Evolutionary conservation across 345 rosid species (phyloP), one percentile per base, ranked within the genome.

Genomic region (Tarenaya hassleriana): DNA sequence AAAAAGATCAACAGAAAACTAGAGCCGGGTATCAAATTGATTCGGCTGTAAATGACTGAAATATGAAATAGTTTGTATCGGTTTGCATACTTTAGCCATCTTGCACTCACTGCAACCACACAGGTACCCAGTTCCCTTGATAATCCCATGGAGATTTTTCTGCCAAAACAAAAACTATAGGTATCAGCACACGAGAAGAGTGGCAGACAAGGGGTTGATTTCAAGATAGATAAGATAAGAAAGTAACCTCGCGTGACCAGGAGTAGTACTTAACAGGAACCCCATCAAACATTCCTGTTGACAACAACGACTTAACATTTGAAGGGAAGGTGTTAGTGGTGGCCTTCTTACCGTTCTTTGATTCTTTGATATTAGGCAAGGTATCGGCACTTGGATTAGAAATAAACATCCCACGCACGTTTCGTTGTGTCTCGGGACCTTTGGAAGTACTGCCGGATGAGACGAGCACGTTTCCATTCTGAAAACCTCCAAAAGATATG

Each of bases 101-200:
- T 80, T 72, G 63, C 97, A 88, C 4, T 75, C 62, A 35, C 69
- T 74, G 56, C 97, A 88, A 15, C 92, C 86, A 35, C 97, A 88
- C 53, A 82, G 83, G 74, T 77, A 88, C 56, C 97, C 97, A 34
- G 84, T 75, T 50, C 81, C 89, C 71, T 77, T 70, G 56, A 84
- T 74, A 21, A 77, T 37, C 29, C 88, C 97, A 0, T 81, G 73
- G 16, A 84, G 81, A 69, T 77, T 84, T 86, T 82, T 56, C 68
- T 63, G 42, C 39, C 34, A 45, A 34, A 56, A 63, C 7, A 34
- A 34, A 10, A 49, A 59, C n/a, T n/a, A 48, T 17, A 12, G 19
- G 21, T 10, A 52, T 53, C 54, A 62, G 34, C 53, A 53, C 24
- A 49, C 49, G 21, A 21, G 34, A 16, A 7, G 55, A 48, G 48